phyloP scores from a whole-genome alignment of 331 rosid species.

The Malus hybrid region DNA sequence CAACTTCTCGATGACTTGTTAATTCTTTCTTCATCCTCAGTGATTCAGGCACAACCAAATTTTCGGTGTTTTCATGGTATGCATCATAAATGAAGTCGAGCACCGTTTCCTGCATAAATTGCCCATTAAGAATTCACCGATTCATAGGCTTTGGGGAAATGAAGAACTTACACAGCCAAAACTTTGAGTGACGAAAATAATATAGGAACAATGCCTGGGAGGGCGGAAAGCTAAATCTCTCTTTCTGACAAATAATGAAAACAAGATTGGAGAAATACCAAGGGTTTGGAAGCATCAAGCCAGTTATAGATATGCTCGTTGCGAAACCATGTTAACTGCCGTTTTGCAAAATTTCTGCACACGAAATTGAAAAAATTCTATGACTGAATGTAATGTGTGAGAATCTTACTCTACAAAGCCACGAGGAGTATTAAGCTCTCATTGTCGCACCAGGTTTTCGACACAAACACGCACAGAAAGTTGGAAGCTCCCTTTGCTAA shows the following conservation, averaged over 20 bases:
- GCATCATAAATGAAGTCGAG: slow-evolving; percentile 55
- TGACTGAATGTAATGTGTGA: neutral
- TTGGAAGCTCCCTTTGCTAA: neutral
- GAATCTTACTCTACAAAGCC: neutral
- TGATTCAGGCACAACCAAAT: slow-evolving; percentile 45
- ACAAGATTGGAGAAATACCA: slow-evolving; percentile 35
- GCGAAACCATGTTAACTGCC: slow-evolving; percentile 91
- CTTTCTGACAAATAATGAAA: neutral
- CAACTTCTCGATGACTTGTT: slow-evolving; percentile 38
- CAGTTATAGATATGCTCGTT: slow-evolving; percentile 81
- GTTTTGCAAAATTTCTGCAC: slow-evolving; percentile 87
- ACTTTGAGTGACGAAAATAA: neutral
- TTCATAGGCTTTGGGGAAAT: neutral
- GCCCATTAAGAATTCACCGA: neutral
- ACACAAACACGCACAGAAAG: neutral
- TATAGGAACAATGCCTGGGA: too few relatives aligned
- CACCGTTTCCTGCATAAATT: slow-evolving; percentile 56
- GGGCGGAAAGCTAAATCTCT: neutral
- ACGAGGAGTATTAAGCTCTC: neutral
- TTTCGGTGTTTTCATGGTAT: slow-evolving; percentile 44
- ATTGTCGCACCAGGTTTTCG: neutral
- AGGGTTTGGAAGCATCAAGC: slow-evolving; percentile 90
- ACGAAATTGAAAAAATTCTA: slow-evolving; percentile 2
- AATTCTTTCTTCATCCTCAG: slow-evolving; percentile 57
- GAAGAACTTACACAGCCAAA: neutral